phyloP scores from a whole-genome alignment of 176 grass and related monocot species.

The Cenchrus americanus region DNA sequence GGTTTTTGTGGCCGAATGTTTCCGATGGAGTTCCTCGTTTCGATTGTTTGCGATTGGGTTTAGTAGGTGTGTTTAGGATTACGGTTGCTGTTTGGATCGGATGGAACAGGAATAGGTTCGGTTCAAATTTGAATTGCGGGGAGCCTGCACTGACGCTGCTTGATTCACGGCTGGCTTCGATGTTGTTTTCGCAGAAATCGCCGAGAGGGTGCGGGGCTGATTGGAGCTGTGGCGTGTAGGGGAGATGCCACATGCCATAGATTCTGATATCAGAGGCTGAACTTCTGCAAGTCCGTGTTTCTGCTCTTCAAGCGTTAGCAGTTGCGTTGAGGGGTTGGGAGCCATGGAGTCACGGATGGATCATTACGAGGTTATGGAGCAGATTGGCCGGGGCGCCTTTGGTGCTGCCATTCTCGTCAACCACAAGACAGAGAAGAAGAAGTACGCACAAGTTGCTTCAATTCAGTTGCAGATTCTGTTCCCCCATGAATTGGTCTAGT shows the following conservation, averaged over 20 bases:
- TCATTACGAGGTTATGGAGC: slow-evolving; percentile 96
- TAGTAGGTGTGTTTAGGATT: not conserved
- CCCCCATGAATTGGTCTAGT: slow-evolving; percentile 32
- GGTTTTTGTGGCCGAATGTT: not conserved
- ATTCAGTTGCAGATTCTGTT: slow-evolving; percentile 7
- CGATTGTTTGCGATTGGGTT: not conserved
- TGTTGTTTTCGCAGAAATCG: slow-evolving; percentile 29
- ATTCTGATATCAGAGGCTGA: slow-evolving; percentile 6
- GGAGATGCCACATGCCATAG: not conserved
- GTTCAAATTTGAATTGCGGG: slow-evolving; percentile 34
- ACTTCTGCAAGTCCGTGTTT: not conserved
- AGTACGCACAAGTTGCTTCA: slow-evolving; percentile 50
- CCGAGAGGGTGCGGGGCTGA: slow-evolving; percentile 15
- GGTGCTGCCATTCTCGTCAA: slow-evolving; percentile 99
- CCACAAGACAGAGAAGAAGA: slow-evolving; percentile 96
- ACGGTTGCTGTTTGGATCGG: slow-evolving; percentile 14
- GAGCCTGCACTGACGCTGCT: not conserved
- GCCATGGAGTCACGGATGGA: slow-evolving; percentile 97
- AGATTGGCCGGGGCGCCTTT: slow-evolving; percentile 96
- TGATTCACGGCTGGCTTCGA: not conserved
- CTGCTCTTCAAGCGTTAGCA: slow-evolving; percentile 21
- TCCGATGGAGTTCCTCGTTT: not conserved
- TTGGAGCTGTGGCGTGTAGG: not conserved
- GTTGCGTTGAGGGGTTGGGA: slow-evolving; percentile 26
- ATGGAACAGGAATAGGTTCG: slow-evolving; percentile 31